These are phyloP conservation scores for Evansstolkia leycettana DNA, from an alignment of 495 filamentous ascomycete genomes.

Conservation along the genomic window DNA sequence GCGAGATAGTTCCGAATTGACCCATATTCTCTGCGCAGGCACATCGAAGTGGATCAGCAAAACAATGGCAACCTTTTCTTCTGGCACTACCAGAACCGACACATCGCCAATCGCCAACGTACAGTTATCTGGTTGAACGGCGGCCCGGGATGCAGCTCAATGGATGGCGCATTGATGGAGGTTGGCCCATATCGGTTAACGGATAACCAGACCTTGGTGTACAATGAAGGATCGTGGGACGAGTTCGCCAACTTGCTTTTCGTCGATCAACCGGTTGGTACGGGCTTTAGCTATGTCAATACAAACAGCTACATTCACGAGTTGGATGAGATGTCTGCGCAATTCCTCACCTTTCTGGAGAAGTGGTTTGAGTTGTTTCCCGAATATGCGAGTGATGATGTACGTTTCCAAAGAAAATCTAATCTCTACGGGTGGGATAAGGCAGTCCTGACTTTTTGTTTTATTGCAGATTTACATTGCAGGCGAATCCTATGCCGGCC, in stretches of 20 bases:
- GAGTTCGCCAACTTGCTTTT: slow-evolving; percentile 96
- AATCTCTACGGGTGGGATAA: too few relatives aligned
- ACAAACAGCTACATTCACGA: slow-evolving; percentile 76
- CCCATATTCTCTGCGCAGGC: slow-evolving; percentile 35
- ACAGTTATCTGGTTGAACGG: slow-evolving; percentile 97
- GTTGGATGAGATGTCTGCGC: slow-evolving; percentile 74
- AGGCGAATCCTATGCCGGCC: slow-evolving; percentile 93
- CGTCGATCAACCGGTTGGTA: slow-evolving; percentile 93
- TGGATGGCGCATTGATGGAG: slow-evolving; percentile 97
- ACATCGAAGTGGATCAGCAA: slow-evolving; percentile 76
- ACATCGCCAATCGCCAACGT: slow-evolving; percentile 83
- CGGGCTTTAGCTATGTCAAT: slow-evolving; percentile 90
- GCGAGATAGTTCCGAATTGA: slow-evolving; percentile 4
- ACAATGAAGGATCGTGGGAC: slow-evolving; percentile 90
- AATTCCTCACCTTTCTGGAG: slow-evolving; percentile 79
- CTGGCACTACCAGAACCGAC: slow-evolving; percentile 92
- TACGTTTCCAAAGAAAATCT: slow-evolving; percentile 40
- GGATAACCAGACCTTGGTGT: slow-evolving; percentile 57
- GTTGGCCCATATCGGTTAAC: slow-evolving; percentile 86
- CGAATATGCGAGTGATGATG: slow-evolving; percentile 86
- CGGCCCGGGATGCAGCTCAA: slow-evolving; percentile 89
- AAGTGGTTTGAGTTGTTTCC: slow-evolving; percentile 86
- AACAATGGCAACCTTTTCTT: slow-evolving; percentile 93
- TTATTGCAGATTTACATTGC: slow-evolving; percentile 71
- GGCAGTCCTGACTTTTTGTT: slow-evolving; percentile 17